These are phyloP conservation scores for Gloeostereum incarnatum DNA, from an alignment of 768 basidiomycete species.

Conservation along the genomic window DNA sequence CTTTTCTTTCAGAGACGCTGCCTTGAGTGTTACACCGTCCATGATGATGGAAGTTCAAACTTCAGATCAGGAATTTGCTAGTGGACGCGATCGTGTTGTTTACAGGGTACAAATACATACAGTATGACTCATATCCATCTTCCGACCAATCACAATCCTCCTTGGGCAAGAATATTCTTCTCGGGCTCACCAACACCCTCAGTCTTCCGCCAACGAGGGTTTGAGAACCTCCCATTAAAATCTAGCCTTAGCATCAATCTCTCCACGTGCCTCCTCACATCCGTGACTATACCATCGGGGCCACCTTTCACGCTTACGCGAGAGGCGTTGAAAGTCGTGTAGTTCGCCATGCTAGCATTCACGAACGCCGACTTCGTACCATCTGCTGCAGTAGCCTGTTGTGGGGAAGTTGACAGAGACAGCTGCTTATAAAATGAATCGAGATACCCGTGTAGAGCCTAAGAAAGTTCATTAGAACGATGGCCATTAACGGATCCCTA, in stretches of 20 bases:
- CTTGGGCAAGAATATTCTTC: slow-evolving; percentile 33
- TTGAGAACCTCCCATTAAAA: slow-evolving; percentile 73
- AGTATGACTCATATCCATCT: background rate
- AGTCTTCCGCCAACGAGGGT: slow-evolving; percentile 22
- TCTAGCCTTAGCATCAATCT: slow-evolving; percentile 74
- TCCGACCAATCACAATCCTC: slow-evolving; percentile 22
- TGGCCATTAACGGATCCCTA: background rate
- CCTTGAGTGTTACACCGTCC: no score
- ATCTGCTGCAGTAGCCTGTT: slow-evolving; percentile 51
- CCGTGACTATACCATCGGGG: slow-evolving; percentile 46
- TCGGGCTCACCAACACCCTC: no score
- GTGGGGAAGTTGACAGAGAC: slow-evolving; percentile 67
- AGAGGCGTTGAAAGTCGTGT: slow-evolving; percentile 44
- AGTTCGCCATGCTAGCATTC: slow-evolving; percentile 46
- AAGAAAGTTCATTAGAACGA: slow-evolving; percentile 5
- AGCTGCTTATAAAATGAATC: slow-evolving; percentile 78
- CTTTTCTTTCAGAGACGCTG: no score
- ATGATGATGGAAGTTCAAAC: no score
- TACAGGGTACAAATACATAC: background rate
- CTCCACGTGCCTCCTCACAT: slow-evolving; percentile 75
- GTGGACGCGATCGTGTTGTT: background rate
- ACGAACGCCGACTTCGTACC: slow-evolving; percentile 62
- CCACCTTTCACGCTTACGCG: slow-evolving; percentile 20
- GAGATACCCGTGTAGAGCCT: slow-evolving; percentile 63
- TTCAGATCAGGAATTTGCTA: no score